Evolutionary conservation across 2,329 filamentous ascomycete genomes (phyloP).

Genomic region (Xylariaceae sp.): DNA sequence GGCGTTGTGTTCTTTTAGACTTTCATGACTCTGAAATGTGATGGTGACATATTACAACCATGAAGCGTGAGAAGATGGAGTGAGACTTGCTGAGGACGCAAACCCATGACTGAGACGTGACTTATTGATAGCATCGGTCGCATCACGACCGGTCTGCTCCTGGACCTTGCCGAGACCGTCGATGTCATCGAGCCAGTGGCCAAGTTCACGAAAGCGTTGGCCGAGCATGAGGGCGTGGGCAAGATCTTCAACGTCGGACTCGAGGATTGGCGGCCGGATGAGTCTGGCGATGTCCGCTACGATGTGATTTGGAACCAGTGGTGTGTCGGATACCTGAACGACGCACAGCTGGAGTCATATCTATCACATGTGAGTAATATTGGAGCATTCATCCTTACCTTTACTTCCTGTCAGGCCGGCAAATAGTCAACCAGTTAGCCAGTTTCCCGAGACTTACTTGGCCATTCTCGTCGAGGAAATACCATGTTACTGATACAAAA

Average conservation of each 20-base stretch:
- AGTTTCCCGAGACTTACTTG: not conserved
- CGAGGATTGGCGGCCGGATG: slow-evolving; percentile 57
- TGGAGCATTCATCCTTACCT: not conserved
- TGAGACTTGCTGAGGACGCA: not conserved
- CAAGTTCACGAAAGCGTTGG: slow-evolving; percentile 67
- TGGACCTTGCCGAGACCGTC: slow-evolving; percentile 61
- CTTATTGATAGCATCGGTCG: slow-evolving; percentile 63
- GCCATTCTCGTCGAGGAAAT: not conserved
- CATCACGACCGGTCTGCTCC: slow-evolving; percentile 72
- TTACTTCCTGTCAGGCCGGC: not conserved
- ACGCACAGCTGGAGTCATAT: slow-evolving; percentile 64
- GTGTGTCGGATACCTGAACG: slow-evolving; percentile 79
- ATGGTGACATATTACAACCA: not conserved
- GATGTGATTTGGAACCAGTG: slow-evolving; percentile 87
- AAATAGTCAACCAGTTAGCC: not conserved
- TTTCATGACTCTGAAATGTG: too few relatives aligned
- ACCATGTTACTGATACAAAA: not conserved
- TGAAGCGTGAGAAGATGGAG: not conserved
- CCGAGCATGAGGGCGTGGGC: slow-evolving; percentile 51
- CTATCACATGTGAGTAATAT: slow-evolving; percentile 40
- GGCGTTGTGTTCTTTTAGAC: not conserved
- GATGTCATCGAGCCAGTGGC: slow-evolving; percentile 81
- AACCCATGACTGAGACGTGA: slow-evolving; percentile 6
- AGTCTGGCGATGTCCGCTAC: slow-evolving; percentile 49
- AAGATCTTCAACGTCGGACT: slow-evolving; percentile 67